Base-by-base conservation (phyloP, 2,329 filamentous ascomycete genomes). In the Botryosphaeria agaves region DNA sequence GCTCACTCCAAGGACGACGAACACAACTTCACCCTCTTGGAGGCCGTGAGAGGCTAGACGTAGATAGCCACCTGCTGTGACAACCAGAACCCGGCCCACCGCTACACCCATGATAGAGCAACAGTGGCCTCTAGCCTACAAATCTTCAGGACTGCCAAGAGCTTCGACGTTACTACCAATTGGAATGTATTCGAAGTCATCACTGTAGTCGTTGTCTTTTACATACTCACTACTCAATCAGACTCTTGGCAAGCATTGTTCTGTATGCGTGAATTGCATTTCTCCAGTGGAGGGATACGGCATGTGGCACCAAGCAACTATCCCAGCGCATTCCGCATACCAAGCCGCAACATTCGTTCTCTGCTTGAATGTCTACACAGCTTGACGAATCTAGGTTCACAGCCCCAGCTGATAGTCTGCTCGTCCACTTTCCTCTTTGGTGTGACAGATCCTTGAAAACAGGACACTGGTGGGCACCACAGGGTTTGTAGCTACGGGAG, bases 31-130 rank as follows among this genome's bases (percentile, higher is more conserved):
- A 7, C 45, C 43, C 16, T 41, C 39, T 7, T 16, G n/a, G 5
- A 41, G 41, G 5, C 43, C 43, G 25, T 38, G 29, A 9, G 46
- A 44, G 11, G 34, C 45, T 5, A 49, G 25, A 5, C 45, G 41
- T 2, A 47, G 30, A 20, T 38, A 47, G 5, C 45, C 45, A 9
- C 41, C 43, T 3, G 36, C 37, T 7, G 44, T 41, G 1, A 36
- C 35, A 26, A 44, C 43, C 18, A 47, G 29, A 7, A 47, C 42
- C 32, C 46, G 33, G 11, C 44, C 45, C 15, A 42, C 32, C 2
- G 44, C 47, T 3, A 44, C 41, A 2, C 45, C 43, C 3, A 49
- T 31, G 2, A 36, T 44, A n/a, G 46, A 20, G 5, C 44, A 46
- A 7, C 40, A 39, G 12, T 32, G 25, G 3, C 41, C 39, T 34